Evolutionary conservation across 73 alveolate genomes (phyloP), one percentile per base, ranked within the genome.

Genomic region (Paramecium pentaurelia): DNA sequence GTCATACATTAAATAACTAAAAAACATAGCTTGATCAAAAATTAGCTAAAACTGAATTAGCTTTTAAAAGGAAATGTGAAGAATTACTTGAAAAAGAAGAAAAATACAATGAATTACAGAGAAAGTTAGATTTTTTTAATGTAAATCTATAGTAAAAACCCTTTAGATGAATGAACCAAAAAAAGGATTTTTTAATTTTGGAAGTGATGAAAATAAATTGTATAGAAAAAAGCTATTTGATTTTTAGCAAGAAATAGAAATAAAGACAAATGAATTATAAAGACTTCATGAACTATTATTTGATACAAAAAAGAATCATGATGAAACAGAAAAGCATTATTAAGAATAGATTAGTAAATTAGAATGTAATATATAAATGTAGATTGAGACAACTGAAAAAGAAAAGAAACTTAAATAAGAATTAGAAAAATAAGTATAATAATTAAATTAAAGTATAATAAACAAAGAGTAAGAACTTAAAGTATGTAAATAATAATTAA

Each of bases 241-340:
- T 37, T 37, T 16, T 30, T 73, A 73, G 20, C 37, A 32, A 40
- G 87, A 73, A 73, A 3, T 36, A 32, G 87, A 73, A 37, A 73
- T 73, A 6, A 73, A 73, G 60, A 3, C 40, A 0, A 37, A 44
- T 36, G 87, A 73, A 40, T 37, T 73, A 22, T 14, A 73, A 27
- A 73, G 87, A 73, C 58, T 73, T 37, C 87, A 73, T 73, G 58
- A 73, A 73, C 22, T 37, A 20, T 25, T 36, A 73, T 73, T 73
- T 38, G 87, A 73, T 18, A 37, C 34, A 5, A 73, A 38, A 73
- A n/a, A 14, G 18, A 28, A 37, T 30, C 10, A n/a, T 16, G 27
- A 68, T 27, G 27, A 28, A 27, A 68, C 4, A 28, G 60, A 73
- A 73, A 40, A 73, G 87, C 10, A 73, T 37, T 36, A 73, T 36